Base-by-base conservation (phyloP, 768 basidiomycete species). In the Cubamyces sp. region DNA sequence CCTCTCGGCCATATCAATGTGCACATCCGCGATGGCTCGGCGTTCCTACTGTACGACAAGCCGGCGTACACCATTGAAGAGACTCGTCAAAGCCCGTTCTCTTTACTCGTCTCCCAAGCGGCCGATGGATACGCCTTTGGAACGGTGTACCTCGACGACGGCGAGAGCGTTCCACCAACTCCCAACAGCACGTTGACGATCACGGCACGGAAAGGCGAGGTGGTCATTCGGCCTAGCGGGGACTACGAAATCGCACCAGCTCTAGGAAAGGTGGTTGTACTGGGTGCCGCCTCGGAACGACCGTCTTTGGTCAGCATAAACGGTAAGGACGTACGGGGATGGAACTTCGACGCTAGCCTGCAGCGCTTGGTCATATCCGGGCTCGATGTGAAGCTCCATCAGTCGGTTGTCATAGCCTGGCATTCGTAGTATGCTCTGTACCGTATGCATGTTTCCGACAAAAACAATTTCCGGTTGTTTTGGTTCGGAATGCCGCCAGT, bases 1-100 rank as follows among this genome's bases (percentile, higher is more conserved):
- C 90, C 90, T 3, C 82, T 93, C 3, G 81, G 86, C 16, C 86
- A 90, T 68, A 91, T 93, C 73, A 86, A 86, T 60, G 84, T 92
- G 21, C 89, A 92, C 68, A 73, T 92, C 64, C 84, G 90, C 19
- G 85, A 86, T 54, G 85, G 86, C 25, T 79, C 87, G 21, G 84
- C 85, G 30, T 71, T 93, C 11, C 80, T 92, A 18, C 70, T 90
- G 47, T 84, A 92, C 70, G 74, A 81, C 7, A 61, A 77, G 49
- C 87, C 90, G 11, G 85, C 75, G 1, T 90, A 91, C 73, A 92
- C 89, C 1, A 81, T 85, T 64, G 80, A 81, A 58, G 88, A 89
- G 70, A 91, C 90, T 0, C 80, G 82, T 3, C 72, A 80, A 43
- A 83, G 84, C 0, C 84, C 87, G 0, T 91, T 84, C 71, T 77